These are phyloP conservation scores for Chlorokybus atmophyticus DNA, from an alignment of 139 green algal species.

Conservation along the genomic window DNA sequence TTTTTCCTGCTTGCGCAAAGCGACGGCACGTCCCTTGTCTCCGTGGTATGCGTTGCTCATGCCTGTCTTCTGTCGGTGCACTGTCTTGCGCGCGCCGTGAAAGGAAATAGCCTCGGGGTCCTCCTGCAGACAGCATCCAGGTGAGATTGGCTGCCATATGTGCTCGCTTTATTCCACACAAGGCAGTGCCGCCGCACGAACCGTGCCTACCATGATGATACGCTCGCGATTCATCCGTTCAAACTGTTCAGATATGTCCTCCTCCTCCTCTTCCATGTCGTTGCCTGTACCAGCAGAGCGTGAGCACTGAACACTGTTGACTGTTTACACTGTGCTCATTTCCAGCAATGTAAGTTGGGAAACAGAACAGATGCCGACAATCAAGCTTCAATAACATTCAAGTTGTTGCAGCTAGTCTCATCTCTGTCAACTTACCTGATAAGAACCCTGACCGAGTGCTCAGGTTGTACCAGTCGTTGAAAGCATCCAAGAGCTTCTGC, in stretches of 20 bases:
- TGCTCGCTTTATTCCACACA: neutral
- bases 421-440: no score
- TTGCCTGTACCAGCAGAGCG: no score
- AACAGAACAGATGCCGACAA: no score
- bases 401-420: no score
- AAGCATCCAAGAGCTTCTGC: conserved; percentile 40
- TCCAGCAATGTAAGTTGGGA: no score
- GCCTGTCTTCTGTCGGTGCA: no score
- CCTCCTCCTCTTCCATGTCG: conserved; percentile 17
- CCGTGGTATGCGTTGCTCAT: neutral
- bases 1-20: neutral
- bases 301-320: no score
- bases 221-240: conserved; percentile 40
- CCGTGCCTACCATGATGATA: conserved; percentile 17
- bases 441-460: neutral
- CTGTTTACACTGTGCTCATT: no score
- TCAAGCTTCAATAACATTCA: no score
- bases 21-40: neutral
- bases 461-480: conserved; percentile 36
- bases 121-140: conserved; percentile 3
- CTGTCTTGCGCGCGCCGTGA: neutral
- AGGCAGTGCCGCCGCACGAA: no score
- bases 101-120: conserved; percentile 43
- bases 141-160: neutral
- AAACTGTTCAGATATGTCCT: conserved; percentile 48